These are phyloP conservation scores for Stylosanthes scabra DNA, from an alignment of 331 rosid species.

Conservation along the genomic window DNA sequence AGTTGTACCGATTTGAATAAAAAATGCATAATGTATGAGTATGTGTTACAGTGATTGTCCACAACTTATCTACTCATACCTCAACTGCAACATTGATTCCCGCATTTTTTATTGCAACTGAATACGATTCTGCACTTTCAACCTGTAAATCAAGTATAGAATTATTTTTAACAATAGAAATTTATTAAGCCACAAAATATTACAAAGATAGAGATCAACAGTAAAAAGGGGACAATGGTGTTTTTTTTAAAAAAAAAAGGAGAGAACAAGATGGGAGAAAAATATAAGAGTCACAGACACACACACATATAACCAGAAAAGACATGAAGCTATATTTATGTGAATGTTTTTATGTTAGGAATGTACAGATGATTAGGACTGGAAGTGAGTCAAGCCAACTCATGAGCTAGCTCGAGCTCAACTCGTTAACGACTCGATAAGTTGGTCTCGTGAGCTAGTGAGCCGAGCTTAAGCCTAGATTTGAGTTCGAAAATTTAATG, in stretches of 20 bases:
- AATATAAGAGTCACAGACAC: background rate
- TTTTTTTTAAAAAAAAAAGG: constrained; percentile 2
- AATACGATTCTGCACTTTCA: constrained; percentile 82
- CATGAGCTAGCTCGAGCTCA: too few species aligned
- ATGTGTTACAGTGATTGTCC: background rate
- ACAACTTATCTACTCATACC: constrained; percentile 50
- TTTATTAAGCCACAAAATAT: background rate
- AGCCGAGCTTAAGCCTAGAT: too few species aligned
- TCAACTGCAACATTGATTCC: constrained; percentile 69
- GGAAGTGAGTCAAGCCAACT: too few species aligned
- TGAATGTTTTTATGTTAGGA: background rate
- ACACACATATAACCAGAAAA: background rate
- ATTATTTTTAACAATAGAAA: background rate
- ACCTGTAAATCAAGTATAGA: constrained; percentile 53
- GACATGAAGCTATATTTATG: background rate
- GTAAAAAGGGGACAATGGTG: background rate
- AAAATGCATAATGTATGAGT: too few species aligned
- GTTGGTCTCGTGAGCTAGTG: too few species aligned
- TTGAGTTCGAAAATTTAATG: too few species aligned
- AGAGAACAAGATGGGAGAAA: background rate
- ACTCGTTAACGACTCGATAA: too few species aligned
- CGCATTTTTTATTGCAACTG: constrained; percentile 55
- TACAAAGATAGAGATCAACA: background rate
- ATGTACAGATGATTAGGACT: too few species aligned
- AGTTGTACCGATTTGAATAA: background rate